Conservation (phyloP, 768 basidiomycete species). For the Cystobasidium onofrii region DNA sequence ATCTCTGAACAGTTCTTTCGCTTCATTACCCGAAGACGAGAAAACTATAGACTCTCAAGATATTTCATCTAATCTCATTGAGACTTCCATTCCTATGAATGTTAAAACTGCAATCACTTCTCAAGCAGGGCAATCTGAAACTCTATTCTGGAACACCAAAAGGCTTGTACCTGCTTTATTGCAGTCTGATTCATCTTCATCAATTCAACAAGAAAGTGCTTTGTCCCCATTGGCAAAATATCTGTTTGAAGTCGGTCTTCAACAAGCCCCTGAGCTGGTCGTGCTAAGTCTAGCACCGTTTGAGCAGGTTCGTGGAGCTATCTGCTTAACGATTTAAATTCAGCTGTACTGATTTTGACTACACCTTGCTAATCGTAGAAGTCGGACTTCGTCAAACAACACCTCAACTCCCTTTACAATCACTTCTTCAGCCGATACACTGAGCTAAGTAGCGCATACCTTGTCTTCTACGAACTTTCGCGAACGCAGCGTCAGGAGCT, state of each 20-base stretch:
- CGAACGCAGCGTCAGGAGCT: conserved; percentile 66
- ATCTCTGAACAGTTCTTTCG: background rate
- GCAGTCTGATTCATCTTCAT: conserved; percentile 63
- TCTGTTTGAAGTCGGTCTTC: conserved; percentile 86
- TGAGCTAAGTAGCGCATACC: conserved; percentile 45
- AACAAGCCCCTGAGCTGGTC: conserved; percentile 86
- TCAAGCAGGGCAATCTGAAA: background rate
- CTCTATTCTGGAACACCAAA: conserved; percentile 83
- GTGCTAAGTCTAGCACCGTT: conserved; percentile 52
- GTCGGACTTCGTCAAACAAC: background rate
- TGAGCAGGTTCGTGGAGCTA: background rate
- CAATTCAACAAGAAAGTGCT: conserved; percentile 48
- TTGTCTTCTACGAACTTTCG: conserved; percentile 95
- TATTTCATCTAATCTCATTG: background rate
- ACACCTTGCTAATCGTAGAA: background rate
- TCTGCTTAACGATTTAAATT: no score
- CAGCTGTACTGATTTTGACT: background rate
- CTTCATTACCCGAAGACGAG: background rate
- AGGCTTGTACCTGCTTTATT: conserved; percentile 83
- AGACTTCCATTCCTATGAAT: background rate
- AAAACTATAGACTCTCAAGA: background rate
- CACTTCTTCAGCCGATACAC: background rate
- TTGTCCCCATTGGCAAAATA: conserved; percentile 67
- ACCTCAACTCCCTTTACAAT: background rate
- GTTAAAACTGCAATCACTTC: background rate